Conservation (phyloP, 352 stramenopile species). For the Phytophthora quininea region DNA sequence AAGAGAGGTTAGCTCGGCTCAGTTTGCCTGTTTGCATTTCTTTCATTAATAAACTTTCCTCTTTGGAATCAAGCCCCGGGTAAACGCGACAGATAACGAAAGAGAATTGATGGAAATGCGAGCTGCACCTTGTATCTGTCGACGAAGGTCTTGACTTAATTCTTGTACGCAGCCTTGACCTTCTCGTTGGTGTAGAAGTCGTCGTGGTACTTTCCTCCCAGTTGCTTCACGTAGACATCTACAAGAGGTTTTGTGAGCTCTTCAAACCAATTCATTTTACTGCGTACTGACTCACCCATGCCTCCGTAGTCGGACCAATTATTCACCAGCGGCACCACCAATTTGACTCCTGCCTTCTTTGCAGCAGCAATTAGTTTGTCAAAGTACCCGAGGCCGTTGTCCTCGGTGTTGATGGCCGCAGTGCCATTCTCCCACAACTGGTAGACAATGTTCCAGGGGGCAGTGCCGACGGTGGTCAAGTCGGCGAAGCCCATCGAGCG, state of each 20-base stretch:
- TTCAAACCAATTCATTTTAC: neutral
- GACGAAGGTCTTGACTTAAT: conserved; percentile 18
- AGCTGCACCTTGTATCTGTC: conserved; percentile 10
- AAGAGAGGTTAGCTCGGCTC: too few relatives aligned
- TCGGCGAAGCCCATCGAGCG: conserved; percentile 28
- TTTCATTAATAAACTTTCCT: too few relatives aligned
- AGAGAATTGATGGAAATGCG: too few relatives aligned
- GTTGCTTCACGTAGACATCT: conserved; percentile 23
- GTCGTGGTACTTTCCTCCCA: conserved; percentile 20
- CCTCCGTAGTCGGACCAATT: conserved; percentile 36
- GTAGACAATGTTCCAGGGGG: conserved; percentile 28
- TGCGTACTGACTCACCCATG: conserved; percentile 21
- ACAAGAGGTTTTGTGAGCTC: neutral
- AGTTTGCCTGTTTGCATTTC: too few relatives aligned
- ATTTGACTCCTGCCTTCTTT: conserved; percentile 29
- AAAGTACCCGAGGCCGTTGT: conserved; percentile 27
- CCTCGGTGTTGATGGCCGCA: conserved; percentile 24
- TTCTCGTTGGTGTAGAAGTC: conserved; percentile 22
- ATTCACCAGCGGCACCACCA: conserved; percentile 33
- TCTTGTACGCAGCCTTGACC: conserved; percentile 25
- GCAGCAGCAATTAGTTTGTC: conserved; percentile 24
- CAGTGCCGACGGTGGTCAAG: conserved; percentile 13
- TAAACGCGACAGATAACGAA: too few relatives aligned
- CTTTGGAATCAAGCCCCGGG: too few relatives aligned
- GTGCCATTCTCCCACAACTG: conserved; percentile 30